phyloP scores from a whole-genome alignment of 768 basidiomycete species.

The Xerocomus spinulosus region DNA sequence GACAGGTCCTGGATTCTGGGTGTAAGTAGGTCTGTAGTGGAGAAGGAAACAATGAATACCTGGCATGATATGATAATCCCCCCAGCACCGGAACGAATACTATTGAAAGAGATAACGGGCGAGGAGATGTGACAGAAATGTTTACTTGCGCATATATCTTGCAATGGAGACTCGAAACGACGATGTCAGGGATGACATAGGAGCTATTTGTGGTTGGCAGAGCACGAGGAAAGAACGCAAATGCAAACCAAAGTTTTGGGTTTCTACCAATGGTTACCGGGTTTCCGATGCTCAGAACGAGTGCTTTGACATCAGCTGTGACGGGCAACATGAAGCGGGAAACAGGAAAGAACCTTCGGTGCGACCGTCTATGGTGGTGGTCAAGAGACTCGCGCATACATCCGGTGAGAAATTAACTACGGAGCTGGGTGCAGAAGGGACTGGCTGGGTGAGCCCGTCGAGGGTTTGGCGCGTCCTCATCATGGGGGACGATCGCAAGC shows the following conservation, averaged over 20 bases:
- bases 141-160: slow-evolving; percentile 69
- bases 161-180: slow-evolving; percentile 70
- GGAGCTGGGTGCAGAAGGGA: slow-evolving; percentile 22
- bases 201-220: slow-evolving; percentile 31
- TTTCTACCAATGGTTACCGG: slow-evolving; percentile 71
- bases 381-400: slow-evolving; percentile 74
- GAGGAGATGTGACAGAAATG: neutral
- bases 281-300: slow-evolving; percentile 55
- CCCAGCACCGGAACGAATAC: slow-evolving; percentile 65
- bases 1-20: slow-evolving; percentile 56
- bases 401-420: slow-evolving; percentile 13
- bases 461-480: slow-evolving; percentile 16
- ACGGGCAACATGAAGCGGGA: neutral
- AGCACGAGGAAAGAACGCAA: neutral
- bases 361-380: slow-evolving; percentile 51
- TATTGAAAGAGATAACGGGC: slow-evolving; percentile 23
- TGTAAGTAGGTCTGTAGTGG: neutral
- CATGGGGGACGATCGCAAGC: slow-evolving; percentile 4
- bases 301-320: slow-evolving; percentile 36
- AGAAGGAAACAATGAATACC: slow-evolving; percentile 33
- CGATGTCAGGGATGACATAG: slow-evolving; percentile 58
- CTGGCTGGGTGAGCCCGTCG: slow-evolving; percentile 27
- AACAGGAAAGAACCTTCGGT: slow-evolving; percentile 50
- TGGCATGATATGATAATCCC: slow-evolving; percentile 78
- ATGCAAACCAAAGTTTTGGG: slow-evolving; percentile 54